A percentile compares a stretch with the other conserved stretches of the same genome.
Conservation (phyloP, 306 rosid species). For the Acacia crassicarpa region DNA sequence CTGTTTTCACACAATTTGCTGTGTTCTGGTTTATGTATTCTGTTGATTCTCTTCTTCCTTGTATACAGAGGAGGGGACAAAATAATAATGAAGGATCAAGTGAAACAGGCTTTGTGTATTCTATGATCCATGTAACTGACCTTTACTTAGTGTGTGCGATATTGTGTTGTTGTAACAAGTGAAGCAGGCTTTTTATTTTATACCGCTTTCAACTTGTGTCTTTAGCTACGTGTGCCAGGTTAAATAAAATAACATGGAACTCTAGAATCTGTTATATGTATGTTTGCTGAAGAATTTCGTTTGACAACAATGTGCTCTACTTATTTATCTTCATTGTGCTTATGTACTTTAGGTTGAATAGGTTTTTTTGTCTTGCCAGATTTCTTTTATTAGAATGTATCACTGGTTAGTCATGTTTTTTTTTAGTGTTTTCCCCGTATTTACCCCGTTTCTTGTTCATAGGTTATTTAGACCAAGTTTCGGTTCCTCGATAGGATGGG, state of each 20-base stretch:
- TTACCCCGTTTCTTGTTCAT: background rate
- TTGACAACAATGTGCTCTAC: background rate
- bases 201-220: background rate
- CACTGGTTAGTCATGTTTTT: background rate
- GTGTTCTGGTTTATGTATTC: slow-evolving; percentile 31
- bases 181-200: slow-evolving; percentile 11
- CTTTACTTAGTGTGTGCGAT: too few species aligned
- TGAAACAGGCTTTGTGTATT: background rate
- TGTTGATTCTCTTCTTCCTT: slow-evolving; percentile 29
- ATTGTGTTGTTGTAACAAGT: background rate
- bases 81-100: background rate
- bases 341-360: background rate
- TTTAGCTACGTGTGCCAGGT: background rate
- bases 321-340: background rate
- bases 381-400: background rate
- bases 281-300: background rate
- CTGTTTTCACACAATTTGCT: slow-evolving; percentile 7
- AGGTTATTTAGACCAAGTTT: background rate
- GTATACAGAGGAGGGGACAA: slow-evolving; percentile 12
- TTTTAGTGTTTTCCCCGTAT: background rate
- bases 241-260: slow-evolving; percentile 15
- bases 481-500: background rate
- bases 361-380: background rate
- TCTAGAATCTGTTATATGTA: background rate
- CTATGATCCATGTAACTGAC: too few species aligned